Conservation (phyloP, 345 rosid species). For the Linum usitatissimum region DNA sequence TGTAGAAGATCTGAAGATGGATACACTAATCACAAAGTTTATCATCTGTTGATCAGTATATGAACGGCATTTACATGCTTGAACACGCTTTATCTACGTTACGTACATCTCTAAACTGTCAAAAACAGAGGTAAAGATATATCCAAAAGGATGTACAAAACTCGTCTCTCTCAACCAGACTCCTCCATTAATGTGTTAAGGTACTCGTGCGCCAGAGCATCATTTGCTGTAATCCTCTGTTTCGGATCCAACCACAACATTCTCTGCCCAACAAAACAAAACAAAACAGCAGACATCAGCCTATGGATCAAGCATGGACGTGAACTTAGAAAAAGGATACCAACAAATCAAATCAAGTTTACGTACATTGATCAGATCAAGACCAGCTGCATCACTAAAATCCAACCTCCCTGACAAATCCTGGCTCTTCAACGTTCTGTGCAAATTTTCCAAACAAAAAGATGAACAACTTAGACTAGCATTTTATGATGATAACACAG, state of each 20-base stretch:
- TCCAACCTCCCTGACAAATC: neutral
- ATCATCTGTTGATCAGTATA: too few species aligned
- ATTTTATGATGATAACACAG: neutral
- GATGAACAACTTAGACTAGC: neutral
- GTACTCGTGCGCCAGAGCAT: neutral
- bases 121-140: too few species aligned
- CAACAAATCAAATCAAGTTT: neutral
- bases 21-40: too few species aligned
- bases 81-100: too few species aligned
- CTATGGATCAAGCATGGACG: neutral
- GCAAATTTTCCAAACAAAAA: neutral
- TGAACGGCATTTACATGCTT: too few species aligned
- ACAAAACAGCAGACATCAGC: neutral
- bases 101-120: too few species aligned
- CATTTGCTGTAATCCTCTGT: neutral
- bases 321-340: neutral
- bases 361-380: neutral
- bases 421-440: neutral
- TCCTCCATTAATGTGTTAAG: neutral
- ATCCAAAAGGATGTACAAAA: too few species aligned
- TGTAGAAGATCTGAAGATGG: too few species aligned
- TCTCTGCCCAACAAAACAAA: neutral
- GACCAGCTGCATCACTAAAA: neutral
- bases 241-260: neutral
- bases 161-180: too few species aligned